A percentile compares a stretch with the other conserved stretches of the same genome.
Evolutionary conservation across 2,329 filamentous ascomycete genomes (phyloP).

Genomic region (Drechslerella dactyloides): DNA sequence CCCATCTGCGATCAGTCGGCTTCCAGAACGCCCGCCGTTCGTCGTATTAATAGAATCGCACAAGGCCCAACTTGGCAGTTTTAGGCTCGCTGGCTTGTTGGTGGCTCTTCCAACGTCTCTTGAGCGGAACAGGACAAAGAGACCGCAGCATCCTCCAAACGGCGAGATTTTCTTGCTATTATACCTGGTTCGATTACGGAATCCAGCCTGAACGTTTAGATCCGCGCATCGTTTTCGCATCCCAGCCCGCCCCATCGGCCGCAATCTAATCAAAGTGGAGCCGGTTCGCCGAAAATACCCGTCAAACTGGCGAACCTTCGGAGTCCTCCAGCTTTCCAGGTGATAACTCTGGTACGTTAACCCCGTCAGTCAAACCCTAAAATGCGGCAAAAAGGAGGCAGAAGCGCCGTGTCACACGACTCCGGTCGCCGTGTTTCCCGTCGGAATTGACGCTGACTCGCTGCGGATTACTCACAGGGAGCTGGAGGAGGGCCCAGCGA

Average conservation of each 20-base stretch:
- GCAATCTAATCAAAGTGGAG: constrained; percentile 44
- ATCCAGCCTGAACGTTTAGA: constrained; percentile 25
- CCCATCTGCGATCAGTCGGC: neutral
- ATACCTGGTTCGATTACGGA: constrained; percentile 1
- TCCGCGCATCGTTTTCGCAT: neutral
- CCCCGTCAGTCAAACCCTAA: neutral
- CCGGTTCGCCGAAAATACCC: constrained; percentile 41
- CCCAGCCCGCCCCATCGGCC: constrained; percentile 4
- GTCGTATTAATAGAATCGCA: neutral
- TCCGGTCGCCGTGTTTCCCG: neutral
- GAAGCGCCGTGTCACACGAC: constrained; percentile 21
- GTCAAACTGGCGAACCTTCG: constrained; percentile 48
- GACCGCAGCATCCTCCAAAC: neutral
- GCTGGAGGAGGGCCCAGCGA: constrained; percentile 88
- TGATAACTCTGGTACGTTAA: constrained; percentile 45
- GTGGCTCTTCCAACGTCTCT: neutral
- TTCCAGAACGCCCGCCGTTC: neutral
- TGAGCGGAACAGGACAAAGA: neutral
- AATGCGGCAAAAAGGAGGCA: constrained; percentile 1
- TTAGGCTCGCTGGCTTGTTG: constrained; percentile 1
- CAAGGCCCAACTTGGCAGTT: constrained; percentile 1
- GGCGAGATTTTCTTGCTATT: constrained; percentile 2
- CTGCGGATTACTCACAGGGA: constrained; percentile 60
- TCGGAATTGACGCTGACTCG: constrained; percentile 15
- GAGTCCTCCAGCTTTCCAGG: constrained; percentile 51